Conservation (phyloP, 1,139 yeast genomes). For the Ogataea hybrid region DNA sequence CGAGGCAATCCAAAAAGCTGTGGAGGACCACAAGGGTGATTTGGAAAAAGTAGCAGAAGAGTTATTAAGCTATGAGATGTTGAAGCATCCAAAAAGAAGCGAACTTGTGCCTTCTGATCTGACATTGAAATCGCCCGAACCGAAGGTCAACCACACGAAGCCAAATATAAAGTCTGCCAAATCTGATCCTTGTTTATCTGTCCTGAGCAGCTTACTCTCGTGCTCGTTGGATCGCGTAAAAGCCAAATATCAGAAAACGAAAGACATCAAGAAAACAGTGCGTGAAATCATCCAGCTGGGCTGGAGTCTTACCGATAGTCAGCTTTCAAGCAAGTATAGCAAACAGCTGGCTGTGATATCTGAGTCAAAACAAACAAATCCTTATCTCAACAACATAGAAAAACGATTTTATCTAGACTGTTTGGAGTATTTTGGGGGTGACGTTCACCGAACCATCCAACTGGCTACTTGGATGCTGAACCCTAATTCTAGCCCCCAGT, state of each 20-base stretch:
- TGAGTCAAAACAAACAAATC: conserved; percentile 1
- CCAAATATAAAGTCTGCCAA: background rate
- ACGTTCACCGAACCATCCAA: conserved; percentile 1
- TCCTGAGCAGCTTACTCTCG: background rate
- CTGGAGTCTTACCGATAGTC: conserved; percentile 4
- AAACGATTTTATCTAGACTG: conserved; percentile 3
- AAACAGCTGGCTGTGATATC: background rate
- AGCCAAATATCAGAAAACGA: background rate
- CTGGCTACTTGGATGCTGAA: background rate
- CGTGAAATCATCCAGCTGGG: background rate
- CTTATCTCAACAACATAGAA: background rate
- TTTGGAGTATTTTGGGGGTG: conserved; percentile 5
- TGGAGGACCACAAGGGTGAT: conserved; percentile 20
- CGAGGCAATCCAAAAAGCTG: conserved; percentile 14
- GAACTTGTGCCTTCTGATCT: too few relatives aligned
- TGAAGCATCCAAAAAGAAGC: background rate
- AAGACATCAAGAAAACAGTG: background rate
- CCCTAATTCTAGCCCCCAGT: background rate
- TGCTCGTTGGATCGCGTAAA: background rate
- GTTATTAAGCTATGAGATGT: conserved; percentile 23
- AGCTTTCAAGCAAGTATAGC: background rate
- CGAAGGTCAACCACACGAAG: background rate
- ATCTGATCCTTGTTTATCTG: background rate
- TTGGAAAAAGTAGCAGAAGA: conserved; percentile 24
- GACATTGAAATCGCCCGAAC: background rate